Base-by-base conservation (phyloP, 306 rosid species). In the Psophocarpus tetragonolobus region DNA sequence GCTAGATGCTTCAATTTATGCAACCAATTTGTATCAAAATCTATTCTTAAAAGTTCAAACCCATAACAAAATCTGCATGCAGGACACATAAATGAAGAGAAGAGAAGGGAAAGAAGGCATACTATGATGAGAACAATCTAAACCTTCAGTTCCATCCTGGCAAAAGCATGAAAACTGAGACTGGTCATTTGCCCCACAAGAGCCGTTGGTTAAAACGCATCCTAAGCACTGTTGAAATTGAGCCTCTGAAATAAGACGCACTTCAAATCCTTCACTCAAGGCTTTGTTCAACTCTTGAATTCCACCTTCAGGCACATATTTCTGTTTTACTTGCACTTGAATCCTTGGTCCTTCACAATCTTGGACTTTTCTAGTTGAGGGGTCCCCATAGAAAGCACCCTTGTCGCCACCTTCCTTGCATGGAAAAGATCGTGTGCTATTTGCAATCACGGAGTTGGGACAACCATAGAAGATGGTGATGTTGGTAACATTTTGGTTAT, bases 121-220 rank as follows among this genome's bases (percentile, higher is more conserved):
- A 85, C 88, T 48, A 9, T 47, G 64, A 35, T 42, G 47, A 30
- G 72, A 80, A 74, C 88, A 81, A 39, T 51, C 45, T 8, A 35
- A 62, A 53, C 51, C 79, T 23, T 47, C 32, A 69, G 42, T 38
- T 29, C 86, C 85, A 57, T 85, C 61, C 5, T n/a, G 50, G 67
- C 88, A 85, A 71, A 70, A 51, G 18, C 88, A 85, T 2, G 58
- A 9, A 79, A 85, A 85, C 11, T 35, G 60, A 63, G 80, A 71
- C 36, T 36, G 9, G 18, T 82, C 10, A 47, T 56, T 60, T 8
- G 53, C 10, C 3, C 88, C 88, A 41, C 88, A 85, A 4, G 23
- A 70, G 65, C 86, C 86, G 15, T 68, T 66, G 33, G 58, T 75
- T 0, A 3, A 26, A 56, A 56, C 0, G 66, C 86, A 85, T 64